Percentiles rank a stretch among this genome's conserved stretches.
phyloP scores from a whole-genome alignment of 2,329 filamentous ascomycete genomes.

The Ophiostoma tasmaniense region DNA sequence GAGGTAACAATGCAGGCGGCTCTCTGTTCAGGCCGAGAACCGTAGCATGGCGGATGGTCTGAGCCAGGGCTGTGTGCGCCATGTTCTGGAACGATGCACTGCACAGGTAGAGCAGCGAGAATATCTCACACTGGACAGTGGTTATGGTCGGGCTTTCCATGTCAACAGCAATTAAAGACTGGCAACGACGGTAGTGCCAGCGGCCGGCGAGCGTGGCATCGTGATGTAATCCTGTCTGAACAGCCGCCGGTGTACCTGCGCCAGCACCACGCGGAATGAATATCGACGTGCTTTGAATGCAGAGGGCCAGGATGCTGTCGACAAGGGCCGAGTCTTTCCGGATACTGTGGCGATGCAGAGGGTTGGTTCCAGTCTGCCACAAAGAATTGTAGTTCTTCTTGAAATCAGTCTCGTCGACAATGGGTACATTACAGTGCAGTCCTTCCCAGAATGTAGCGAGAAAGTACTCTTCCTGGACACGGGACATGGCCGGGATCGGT shows the following conservation, averaged over 20 bases:
- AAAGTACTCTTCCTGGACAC: conserved; percentile 35
- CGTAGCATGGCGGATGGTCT: conserved; percentile 36
- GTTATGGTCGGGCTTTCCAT: conserved; percentile 39
- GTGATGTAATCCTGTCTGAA: background rate
- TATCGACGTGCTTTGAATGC: conserved; percentile 38
- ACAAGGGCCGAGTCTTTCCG: conserved; percentile 41
- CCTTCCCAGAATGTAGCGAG: conserved; percentile 34
- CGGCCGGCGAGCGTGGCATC: conserved; percentile 37
- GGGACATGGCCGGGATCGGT: conserved; percentile 23
- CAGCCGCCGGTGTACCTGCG: background rate
- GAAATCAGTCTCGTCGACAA: conserved; percentile 35
- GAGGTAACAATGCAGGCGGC: conserved; percentile 27
- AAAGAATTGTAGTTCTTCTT: conserved; percentile 32
- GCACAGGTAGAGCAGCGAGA: conserved; percentile 38
- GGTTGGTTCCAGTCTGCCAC: conserved; percentile 24
- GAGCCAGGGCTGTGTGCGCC: conserved; percentile 32
- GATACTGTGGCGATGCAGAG: conserved; percentile 8
- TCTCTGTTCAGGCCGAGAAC: background rate
- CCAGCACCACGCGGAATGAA: conserved; percentile 21
- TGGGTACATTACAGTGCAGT: conserved; percentile 30
- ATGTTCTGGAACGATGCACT: conserved; percentile 42
- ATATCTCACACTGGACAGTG: conserved; percentile 41
- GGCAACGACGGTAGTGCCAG: conserved; percentile 39
- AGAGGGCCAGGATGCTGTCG: conserved; percentile 44
- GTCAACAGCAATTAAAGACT: conserved; percentile 35